Conservation (phyloP, 192 early-diverging fungal genomes). For the Entomortierella lignicola region DNA sequence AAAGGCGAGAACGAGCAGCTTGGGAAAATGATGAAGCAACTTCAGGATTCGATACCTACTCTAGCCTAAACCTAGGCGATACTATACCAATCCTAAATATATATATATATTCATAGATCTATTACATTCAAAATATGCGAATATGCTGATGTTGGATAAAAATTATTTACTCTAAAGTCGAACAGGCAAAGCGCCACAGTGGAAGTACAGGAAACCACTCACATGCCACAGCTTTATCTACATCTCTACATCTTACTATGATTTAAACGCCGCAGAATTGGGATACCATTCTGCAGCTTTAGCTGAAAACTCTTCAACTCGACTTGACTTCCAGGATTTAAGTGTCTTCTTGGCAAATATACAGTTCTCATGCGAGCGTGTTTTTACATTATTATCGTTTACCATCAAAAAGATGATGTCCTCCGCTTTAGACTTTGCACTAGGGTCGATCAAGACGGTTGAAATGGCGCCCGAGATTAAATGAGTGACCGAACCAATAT, state of each 20-base stretch:
- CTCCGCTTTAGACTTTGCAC: conserved; percentile 27
- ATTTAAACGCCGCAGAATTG: conserved; percentile 15
- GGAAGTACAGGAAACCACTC: too few relatives aligned
- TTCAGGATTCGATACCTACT: too few relatives aligned
- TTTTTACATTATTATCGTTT: conserved; percentile 9
- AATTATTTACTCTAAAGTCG: too few relatives aligned
- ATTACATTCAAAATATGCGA: too few relatives aligned
- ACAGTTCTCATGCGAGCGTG: conserved; percentile 29
- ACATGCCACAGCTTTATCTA: too few relatives aligned
- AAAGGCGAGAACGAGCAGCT: conserved; percentile 31
- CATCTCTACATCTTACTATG: not conserved
- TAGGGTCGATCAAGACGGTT: conserved; percentile 24
- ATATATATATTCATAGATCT: too few relatives aligned
- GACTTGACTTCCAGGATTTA: conserved; percentile 32
- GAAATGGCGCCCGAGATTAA: conserved; percentile 42
- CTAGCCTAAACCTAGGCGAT: too few relatives aligned
- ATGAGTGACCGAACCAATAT: conserved; percentile 23
- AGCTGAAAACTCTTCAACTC: conserved; percentile 25
- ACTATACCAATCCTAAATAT: too few relatives aligned
- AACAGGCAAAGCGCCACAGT: too few relatives aligned
- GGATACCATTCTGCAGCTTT: conserved; percentile 38
- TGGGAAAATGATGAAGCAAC: conserved; percentile 1
- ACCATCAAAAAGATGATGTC: conserved; percentile 29
- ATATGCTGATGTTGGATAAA: too few relatives aligned
- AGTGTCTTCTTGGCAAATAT: conserved; percentile 36